These are phyloP conservation scores for Candida jianshihensis DNA, from an alignment of 805 yeast genomes.

Conservation along the genomic window DNA sequence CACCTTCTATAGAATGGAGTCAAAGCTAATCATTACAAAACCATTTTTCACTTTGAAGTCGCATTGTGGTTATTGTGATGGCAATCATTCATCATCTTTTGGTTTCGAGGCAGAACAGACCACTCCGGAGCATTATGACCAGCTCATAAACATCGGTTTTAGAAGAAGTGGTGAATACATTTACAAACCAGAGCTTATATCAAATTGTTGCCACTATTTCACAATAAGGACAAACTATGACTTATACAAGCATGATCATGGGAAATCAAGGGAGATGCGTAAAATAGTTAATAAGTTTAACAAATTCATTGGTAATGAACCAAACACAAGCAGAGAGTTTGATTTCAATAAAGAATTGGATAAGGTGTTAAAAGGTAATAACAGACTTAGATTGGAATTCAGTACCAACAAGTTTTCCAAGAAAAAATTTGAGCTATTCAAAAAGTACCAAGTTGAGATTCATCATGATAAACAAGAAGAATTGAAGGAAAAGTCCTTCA, in stretches of 20 bases:
- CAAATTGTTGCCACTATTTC: slow-evolving; percentile 74
- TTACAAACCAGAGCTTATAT: slow-evolving; percentile 58
- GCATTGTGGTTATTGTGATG: slow-evolving; percentile 69
- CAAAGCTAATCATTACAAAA: slow-evolving; percentile 30
- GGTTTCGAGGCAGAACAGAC: slow-evolving; percentile 39
- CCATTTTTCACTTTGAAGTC: slow-evolving; percentile 38
- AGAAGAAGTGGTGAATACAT: slow-evolving; percentile 71
- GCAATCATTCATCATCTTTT: slow-evolving; percentile 25
- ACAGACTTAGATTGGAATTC: slow-evolving; percentile 34
- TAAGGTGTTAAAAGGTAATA: slow-evolving; percentile 26
- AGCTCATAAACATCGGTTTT: slow-evolving; percentile 63
- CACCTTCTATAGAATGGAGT: not conserved
- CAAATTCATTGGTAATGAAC: slow-evolving; percentile 7
- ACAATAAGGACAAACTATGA: slow-evolving; percentile 60
- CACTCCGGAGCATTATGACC: slow-evolving; percentile 50
- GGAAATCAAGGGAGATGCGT: slow-evolving; percentile 52
- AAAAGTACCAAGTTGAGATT: slow-evolving; percentile 61
- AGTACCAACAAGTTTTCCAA: slow-evolving; percentile 45
- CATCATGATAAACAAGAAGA: slow-evolving; percentile 58
- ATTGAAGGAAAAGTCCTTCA: slow-evolving; percentile 41
- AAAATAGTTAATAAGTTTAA: slow-evolving; percentile 56
- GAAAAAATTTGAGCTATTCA: slow-evolving; percentile 58
- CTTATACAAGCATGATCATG: slow-evolving; percentile 37
- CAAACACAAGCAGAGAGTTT: slow-evolving; percentile 14
- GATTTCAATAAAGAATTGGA: slow-evolving; percentile 30